phyloP scores from a whole-genome alignment of 148 eudicot genomes.

The Nepenthes mirabilis region DNA sequence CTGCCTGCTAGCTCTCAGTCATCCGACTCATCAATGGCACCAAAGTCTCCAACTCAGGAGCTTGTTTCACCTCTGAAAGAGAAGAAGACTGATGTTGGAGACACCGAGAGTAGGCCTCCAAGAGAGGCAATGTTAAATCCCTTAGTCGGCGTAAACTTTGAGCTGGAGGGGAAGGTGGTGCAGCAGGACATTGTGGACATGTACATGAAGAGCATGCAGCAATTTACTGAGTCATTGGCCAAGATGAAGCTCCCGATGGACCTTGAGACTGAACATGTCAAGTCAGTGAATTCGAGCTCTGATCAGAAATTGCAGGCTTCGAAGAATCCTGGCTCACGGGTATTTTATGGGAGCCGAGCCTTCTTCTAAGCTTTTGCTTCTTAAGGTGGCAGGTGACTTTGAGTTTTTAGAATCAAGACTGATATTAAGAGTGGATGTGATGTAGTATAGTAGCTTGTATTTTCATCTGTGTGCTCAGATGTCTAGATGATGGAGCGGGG shows the following conservation, averaged over 20 bases:
- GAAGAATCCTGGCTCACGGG: constrained; percentile 58
- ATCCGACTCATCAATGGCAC: constrained; percentile 33
- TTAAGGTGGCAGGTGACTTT: constrained; percentile 32
- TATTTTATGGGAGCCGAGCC: constrained; percentile 93
- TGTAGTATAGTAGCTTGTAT: constrained; percentile 19
- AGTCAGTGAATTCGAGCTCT: constrained; percentile 60
- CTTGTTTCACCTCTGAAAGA: constrained; percentile 33
- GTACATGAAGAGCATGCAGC: constrained; percentile 99
- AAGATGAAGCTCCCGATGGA: constrained; percentile 98
- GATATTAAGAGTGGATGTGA: constrained; percentile 18
- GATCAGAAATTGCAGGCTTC: constrained; percentile 46
- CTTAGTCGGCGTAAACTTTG: constrained; percentile 33
- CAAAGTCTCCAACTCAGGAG: constrained; percentile 37
- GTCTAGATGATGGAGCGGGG: neutral
- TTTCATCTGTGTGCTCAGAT: constrained; percentile 19
- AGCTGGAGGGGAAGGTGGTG: constrained; percentile 67
- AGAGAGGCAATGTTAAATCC: constrained; percentile 34
- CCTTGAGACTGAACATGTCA: constrained; percentile 37
- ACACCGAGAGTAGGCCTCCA: constrained; percentile 27
- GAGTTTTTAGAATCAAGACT: constrained; percentile 47
- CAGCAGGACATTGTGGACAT: constrained; percentile 95
- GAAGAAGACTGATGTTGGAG: constrained; percentile 25
- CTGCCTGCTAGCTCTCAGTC: constrained; percentile 45
- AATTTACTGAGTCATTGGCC: constrained; percentile 82
- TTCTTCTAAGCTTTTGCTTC: constrained; percentile 56